Evolutionary conservation across 192 early-diverging fungal genomes (phyloP), one percentile per base, ranked within the genome.

Genomic region (Umbelopsis vinacea): DNA sequence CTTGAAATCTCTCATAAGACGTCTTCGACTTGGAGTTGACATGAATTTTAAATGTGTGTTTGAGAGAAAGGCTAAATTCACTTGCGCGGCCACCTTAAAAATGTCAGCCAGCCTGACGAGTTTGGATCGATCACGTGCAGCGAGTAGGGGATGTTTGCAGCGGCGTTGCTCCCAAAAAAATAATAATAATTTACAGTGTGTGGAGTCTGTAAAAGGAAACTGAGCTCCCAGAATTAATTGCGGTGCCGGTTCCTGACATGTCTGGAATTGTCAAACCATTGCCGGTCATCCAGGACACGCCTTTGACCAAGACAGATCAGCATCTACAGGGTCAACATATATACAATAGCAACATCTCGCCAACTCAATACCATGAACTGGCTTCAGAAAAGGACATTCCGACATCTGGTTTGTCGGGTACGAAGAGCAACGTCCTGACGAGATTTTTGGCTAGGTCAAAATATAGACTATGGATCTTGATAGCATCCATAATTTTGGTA

Each of bases 1-100:
- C 75, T 99, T 99, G 75, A 98, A 98, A 77, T 99, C 97, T 69
- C 97, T 89, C 97, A 99, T 99, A 17, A 99, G 83, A 48, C 97
- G 87, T 72, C 96, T 88, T 79, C 94, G 93, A 43, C 93, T 90
- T 19, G 96, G 93, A 22, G 96, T 98, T 21, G 95, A 97, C 95
- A 97, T 97, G 46, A 52, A 52, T 53, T 66, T 67, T 37, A 37
- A n/a, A 15, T 35, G 19, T 29, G 15, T 26, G 37, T 35, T 50
- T 50, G 19, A 33, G 26, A 37, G 74, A 38, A 50, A 50, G 2
- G 11, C 17, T 0, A 50, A 50, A 15, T 50, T 19, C 19, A 33
- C 22, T 26, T 17, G 50, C 38, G 19, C 43, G 75, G 57, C 57
- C 29, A 15, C 6, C 15, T 35, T 63, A 26, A 19, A 29, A 63